Evolutionary conservation across 495 filamentous ascomycete species (phyloP), one percentile per base, ranked within the genome.

Genomic region (Letharia lupina): DNA sequence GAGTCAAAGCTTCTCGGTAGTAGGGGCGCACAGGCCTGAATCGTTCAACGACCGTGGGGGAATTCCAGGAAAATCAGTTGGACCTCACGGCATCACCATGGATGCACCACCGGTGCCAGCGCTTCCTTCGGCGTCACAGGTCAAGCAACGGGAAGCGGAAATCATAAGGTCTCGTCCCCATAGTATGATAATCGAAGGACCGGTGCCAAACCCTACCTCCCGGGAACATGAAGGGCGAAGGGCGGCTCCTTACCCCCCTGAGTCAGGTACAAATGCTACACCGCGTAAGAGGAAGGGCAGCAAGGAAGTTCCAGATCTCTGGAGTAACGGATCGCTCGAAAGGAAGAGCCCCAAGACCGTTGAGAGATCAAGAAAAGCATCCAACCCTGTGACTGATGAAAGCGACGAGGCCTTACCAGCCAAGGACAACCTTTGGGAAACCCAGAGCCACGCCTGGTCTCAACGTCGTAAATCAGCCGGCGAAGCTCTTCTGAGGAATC

Each of bases 61-160:
- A 54, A 69, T 71, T 63, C 69, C 73, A 48, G 70, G 65, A 67
- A 66, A 44, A 42, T 48, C 56, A 42, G 35, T 58, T 62, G 56
- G 65, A 72, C 68, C 67, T 33, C 65, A 67, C 39, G 72, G 65
- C 52, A 48, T 70, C 33, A 63, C 68, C 42, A 41, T 60, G 16
- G 69, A 35, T 31, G 40, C 65, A 16, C 70, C 72, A 8, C 70
- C 75, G 16, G 66, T 76, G 47, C 74, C 73, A 10, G 60, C 73
- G 50, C 59, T 71, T 12, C 65, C 69, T 56, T 41, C 69, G 28
- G 28, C 35, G 8, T 12, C 64, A 18, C 44, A 65, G 31, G 37
- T 67, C 11, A 39, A 68, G 39, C 61, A 67, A 28, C 59, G 57
- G 33, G 69, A 68, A 62, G 60, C 47, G 20, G 33, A 66, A 42